These are phyloP conservation scores for Pseudogymnoascus sp. DNA, from an alignment of 2,329 filamentous ascomycete genomes.

Conservation along the genomic window DNA sequence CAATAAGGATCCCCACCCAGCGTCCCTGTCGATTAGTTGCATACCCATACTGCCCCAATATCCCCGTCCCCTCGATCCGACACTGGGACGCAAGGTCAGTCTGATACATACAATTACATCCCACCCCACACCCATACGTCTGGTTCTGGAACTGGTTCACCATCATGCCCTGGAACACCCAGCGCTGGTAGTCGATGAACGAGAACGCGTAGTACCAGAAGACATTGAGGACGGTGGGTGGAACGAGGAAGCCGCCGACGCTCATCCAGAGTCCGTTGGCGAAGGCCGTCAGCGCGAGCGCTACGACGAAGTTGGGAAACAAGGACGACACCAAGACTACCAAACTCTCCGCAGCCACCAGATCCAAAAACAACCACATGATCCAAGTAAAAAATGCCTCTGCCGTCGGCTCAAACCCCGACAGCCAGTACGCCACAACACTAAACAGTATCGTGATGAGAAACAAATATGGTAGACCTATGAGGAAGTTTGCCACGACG, in stretches of 20 bases:
- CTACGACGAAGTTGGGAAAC: constrained; percentile 71
- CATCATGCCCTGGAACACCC: constrained; percentile 91
- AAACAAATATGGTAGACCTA: constrained; percentile 72
- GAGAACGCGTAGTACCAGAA: constrained; percentile 86
- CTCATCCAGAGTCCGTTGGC: constrained; percentile 88
- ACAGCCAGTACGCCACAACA: constrained; percentile 68
- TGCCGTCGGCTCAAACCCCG: constrained; percentile 59
- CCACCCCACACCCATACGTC: constrained; percentile 48
- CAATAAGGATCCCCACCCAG: constrained; percentile 70
- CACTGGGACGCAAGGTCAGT: constrained; percentile 55
- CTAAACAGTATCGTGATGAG: constrained; percentile 69
- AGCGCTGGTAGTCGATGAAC: constrained; percentile 76
- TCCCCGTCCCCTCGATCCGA: constrained; percentile 59
- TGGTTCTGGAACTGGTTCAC: constrained; percentile 70
- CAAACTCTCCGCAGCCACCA: constrained; percentile 72
- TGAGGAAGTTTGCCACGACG: constrained; percentile 70
- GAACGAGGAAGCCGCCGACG: constrained; percentile 73
- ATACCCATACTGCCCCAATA: constrained; percentile 64
- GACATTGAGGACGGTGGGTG: constrained; percentile 60
- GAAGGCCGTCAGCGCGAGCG: constrained; percentile 72
- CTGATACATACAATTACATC: constrained; percentile 57
- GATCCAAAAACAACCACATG: constrained; percentile 77
- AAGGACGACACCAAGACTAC: constrained; percentile 67
- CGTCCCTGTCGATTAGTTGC: constrained; percentile 50
- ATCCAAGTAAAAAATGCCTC: constrained; percentile 67